phyloP scores from a whole-genome alignment of 257 asterid genomes.

The Petunia secreta region DNA sequence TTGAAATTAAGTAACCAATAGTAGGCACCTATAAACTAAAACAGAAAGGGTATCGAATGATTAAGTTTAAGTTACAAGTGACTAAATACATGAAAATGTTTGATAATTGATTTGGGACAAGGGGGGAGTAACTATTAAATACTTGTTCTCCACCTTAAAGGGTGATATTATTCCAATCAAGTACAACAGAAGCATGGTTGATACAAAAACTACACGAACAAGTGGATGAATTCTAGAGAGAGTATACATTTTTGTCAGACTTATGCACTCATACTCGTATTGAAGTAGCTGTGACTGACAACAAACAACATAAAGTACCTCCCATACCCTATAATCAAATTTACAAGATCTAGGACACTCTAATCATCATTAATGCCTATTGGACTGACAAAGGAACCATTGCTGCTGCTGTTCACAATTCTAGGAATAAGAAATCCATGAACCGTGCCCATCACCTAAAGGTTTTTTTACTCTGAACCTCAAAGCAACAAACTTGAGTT shows the following conservation, averaged over 20 bases:
- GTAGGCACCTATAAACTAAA: slow-evolving; percentile 14
- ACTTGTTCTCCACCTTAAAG: neutral
- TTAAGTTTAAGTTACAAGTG: neutral
- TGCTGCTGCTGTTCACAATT: neutral
- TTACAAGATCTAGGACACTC: neutral
- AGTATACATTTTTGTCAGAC: neutral
- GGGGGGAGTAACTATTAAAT: slow-evolving; percentile 8
- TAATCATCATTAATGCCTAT: neutral
- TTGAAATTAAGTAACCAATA: neutral
- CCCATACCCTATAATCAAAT: neutral
- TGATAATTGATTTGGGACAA: neutral
- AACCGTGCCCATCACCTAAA: slow-evolving; percentile 18
- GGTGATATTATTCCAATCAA: slow-evolving; percentile 14
- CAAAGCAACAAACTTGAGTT: neutral
- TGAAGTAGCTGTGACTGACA: neutral
- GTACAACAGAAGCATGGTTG: neutral
- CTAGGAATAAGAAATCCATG: neutral
- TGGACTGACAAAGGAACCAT: neutral
- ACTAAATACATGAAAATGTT: neutral
- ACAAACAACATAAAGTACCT: neutral
- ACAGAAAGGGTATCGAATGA: neutral
- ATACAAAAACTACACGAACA: slow-evolving; percentile 2
- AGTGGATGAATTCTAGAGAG: neutral
- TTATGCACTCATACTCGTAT: neutral
- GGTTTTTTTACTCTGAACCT: neutral